Base-by-base conservation (phyloP, 2,329 filamentous ascomycete species). In the Fonsecaea erecta region DNA sequence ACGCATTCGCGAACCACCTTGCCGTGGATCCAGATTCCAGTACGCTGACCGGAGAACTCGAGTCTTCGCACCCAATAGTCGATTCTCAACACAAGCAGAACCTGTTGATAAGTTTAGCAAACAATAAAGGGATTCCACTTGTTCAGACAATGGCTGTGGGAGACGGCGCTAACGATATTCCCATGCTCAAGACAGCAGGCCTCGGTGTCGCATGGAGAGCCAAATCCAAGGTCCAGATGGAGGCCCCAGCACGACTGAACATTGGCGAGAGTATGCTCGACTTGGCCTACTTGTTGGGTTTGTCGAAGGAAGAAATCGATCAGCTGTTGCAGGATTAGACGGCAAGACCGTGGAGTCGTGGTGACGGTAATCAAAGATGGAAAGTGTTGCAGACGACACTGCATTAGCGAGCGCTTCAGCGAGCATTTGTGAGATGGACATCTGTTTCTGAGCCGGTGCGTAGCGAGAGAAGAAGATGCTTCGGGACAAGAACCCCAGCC, bases 1-100 rank as follows among this genome's bases (percentile, higher is more conserved):
- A 97, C 74, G 93, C 92, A 0, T 87, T 90, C 75, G 95, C 95
- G 46, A 99, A 99, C 77, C 88, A 82, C 67, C 84, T 86, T 12
- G 80, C 85, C 62, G 81, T 83, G 57, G 79, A 83, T 71, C 65
- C 75, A 28, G 65, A 74, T 9, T 78, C 78, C 6, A 75, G 81
- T 58, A 81, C 80, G 1, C 76, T 88, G 57, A 88, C 85, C 0
- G 86, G 86, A 26, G 82, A 84, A 72, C 75, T 89, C 24, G 82
- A 84, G 9, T 79, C 82, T 7, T 52, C 73, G 6, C 74, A 78
- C 56, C 83, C 85, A 24, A 88, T 89, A 62, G 83, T 89, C 56
- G 82, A 88, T 70, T 85, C 85, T 1, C 76, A 82, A 64, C 82
- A 83, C 75, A 89, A 89, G 74, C 78, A 81, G 46, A 77, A 81